phyloP scores from a whole-genome alignment of 1,139 yeast genomes.

The Debaryomyces psychrophilus region DNA sequence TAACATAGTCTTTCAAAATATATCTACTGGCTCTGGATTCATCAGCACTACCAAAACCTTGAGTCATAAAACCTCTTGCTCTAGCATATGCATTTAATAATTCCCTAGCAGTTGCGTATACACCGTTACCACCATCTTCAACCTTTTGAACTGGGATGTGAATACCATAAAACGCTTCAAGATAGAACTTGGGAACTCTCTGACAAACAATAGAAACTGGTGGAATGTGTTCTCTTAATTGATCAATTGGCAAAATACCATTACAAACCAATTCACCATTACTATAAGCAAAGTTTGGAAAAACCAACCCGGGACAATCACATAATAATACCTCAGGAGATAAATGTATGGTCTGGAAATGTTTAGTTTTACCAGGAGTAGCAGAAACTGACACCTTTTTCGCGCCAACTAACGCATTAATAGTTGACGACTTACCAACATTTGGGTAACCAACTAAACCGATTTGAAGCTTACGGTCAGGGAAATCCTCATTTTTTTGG shows the following conservation, averaged over 20 bases:
- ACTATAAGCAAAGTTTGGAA: slow-evolving; percentile 96
- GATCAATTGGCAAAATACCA: slow-evolving; percentile 98
- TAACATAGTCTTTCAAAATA: slow-evolving; percentile 90
- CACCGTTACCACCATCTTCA: slow-evolving; percentile 88
- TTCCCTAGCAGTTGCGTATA: slow-evolving; percentile 82
- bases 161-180: slow-evolving; percentile 94
- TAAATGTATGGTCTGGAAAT: slow-evolving; percentile 92
- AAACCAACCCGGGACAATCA: slow-evolving; percentile 99
- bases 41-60: slow-evolving; percentile 96
- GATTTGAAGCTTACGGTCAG: slow-evolving; percentile 74
- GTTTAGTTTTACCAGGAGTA: slow-evolving; percentile 99
- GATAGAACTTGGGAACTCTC: slow-evolving; percentile 82
- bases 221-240: slow-evolving; percentile 90
- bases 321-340: slow-evolving; percentile 84
- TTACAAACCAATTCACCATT: slow-evolving; percentile 96
- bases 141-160: slow-evolving; percentile 72
- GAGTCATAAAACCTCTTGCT: slow-evolving; percentile 97
- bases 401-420: slow-evolving; percentile 92
- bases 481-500: slow-evolving; percentile 52
- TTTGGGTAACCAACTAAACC: slow-evolving; percentile 97
- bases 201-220: slow-evolving; percentile 85
- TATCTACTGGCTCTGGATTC: slow-evolving; percentile 94
- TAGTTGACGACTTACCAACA: slow-evolving; percentile 96
- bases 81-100: slow-evolving; percentile 89
- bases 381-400: slow-evolving; percentile 97